A percentile compares a stretch with the other conserved stretches of the same genome.
These are phyloP conservation scores for Blastomyces parvus DNA, from an alignment of 2,329 filamentous ascomycete species.

Conservation along the genomic window DNA sequence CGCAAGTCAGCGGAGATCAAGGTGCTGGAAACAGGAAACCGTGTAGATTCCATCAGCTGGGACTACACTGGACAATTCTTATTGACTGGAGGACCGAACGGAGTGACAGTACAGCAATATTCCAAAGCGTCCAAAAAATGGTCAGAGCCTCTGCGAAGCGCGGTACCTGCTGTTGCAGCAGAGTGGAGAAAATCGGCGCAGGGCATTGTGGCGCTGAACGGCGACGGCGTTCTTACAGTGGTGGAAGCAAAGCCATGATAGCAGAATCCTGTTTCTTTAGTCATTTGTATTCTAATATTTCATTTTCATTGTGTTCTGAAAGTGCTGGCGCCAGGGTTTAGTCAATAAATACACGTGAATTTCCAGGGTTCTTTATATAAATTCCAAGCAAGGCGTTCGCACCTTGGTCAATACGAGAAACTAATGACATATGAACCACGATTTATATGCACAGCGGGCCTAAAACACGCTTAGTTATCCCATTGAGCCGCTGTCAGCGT, in stretches of 20 bases:
- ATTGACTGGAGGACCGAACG: conserved; percentile 67
- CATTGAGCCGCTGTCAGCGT: not conserved
- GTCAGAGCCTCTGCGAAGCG: conserved; percentile 74
- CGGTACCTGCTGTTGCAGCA: conserved; percentile 61
- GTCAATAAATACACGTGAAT: not conserved
- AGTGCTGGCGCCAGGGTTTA: conserved; percentile 1
- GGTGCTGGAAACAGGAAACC: conserved; percentile 72
- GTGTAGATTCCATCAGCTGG: conserved; percentile 71
- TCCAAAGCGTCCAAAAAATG: conserved; percentile 77
- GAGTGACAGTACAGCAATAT: conserved; percentile 82
- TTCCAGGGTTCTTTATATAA: not conserved
- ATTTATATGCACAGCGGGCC: not conserved
- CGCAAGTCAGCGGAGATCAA: conserved; percentile 76
- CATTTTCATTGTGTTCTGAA: conserved; percentile 13
- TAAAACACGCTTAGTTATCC: not conserved
- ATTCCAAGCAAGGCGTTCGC: not conserved
- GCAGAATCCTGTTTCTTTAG: conserved; percentile 16
- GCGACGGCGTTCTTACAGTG: conserved; percentile 65
- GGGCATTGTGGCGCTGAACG: conserved; percentile 64
- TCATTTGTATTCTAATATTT: conserved; percentile 19
- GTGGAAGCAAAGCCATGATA: conserved; percentile 48
- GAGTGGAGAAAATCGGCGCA: conserved; percentile 69
- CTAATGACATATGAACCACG: not conserved
- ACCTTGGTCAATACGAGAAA: not conserved
- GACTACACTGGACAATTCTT: conserved; percentile 94